Base-by-base conservation (phyloP, 495 filamentous ascomycete species). In the Penicillium turbatum region DNA sequence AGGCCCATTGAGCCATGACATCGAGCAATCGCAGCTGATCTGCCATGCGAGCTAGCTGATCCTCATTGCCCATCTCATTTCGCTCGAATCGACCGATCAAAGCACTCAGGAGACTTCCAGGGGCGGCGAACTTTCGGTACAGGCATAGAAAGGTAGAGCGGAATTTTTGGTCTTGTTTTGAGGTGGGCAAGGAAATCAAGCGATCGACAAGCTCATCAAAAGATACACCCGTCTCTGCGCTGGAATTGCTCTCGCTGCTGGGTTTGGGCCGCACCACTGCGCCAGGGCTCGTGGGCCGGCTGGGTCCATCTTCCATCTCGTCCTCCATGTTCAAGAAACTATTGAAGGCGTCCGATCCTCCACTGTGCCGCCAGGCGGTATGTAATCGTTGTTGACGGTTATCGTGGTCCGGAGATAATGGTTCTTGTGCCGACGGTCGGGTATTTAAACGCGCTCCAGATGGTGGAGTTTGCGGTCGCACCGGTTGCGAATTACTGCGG, bases 81-180 rank as follows among this genome's bases (percentile, higher is more conserved):
- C 75, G 75, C 42, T 92, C 86, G 56, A 96, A 88, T 8, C 89
- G 86, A 50, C 73, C 71, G 24, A 91, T 72, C 55, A 97, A 83
- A 13, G 86, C 81, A 34, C 79, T 79, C 34, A 97, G 78, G 2
- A 98, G 79, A 35, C 85, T 78, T 12, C 77, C 76, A 0, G 93
- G 93, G 4, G 92, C 79, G 5, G 90, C 87, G 54, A 98, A 97
- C 70, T 92, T 95, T 47, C 93, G 87, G 65, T 96, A 97, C n/a
- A 97, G 78, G 53, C 91, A 95, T 16, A 97, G 74, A 62, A 97
- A 97, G 8, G 92, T 85, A 26, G 86, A 80, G 15, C 78, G 77
- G 67, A 97, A 97, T 65, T 95, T 96, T 16, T 79, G 76, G 66
- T 97, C 93, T 6, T 84, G 76, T 65, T 89, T 92, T 31, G 90